Conservation (phyloP, 1,284 basidiomycete genomes). For the Cryptococcus sp. region DNA sequence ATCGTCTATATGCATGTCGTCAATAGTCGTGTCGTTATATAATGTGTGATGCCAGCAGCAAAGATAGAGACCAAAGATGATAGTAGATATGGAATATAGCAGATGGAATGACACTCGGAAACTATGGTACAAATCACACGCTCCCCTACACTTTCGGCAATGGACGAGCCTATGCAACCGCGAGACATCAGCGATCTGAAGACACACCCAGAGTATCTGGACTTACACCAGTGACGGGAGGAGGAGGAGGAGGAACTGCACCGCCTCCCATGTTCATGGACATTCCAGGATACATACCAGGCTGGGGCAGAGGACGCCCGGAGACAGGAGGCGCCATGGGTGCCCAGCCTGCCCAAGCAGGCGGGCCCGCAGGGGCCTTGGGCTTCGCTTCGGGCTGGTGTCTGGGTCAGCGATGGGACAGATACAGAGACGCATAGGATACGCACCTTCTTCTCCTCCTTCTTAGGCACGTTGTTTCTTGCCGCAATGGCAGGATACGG, state of each 20-base stretch:
- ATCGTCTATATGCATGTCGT: neutral
- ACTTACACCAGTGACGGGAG: conserved; percentile 10
- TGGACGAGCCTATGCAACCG: conserved; percentile 10
- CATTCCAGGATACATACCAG: conserved; percentile 11
- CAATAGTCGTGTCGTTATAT: neutral
- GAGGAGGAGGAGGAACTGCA: conserved; percentile 17
- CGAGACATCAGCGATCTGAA: neutral
- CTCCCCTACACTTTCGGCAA: conserved; percentile 11
- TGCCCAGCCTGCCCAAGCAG: conserved; percentile 18
- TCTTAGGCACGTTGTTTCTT: conserved; percentile 20
- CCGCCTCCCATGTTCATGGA: conserved; percentile 11
- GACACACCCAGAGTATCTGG: neutral
- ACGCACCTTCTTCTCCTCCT: conserved; percentile 23
- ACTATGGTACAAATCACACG: neutral
- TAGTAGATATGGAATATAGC: neutral
- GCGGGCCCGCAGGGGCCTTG: conserved; percentile 16
- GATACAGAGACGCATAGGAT: neutral
- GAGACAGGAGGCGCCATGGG: conserved; percentile 15
- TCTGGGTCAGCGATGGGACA: neutral
- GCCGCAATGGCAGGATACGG: conserved; percentile 42
- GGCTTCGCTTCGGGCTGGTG: conserved; percentile 4
- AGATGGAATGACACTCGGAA: neutral
- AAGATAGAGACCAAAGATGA: neutral
- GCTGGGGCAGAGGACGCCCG: conserved; percentile 15
- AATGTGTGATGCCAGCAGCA: neutral